Base-by-base conservation (phyloP, 805 yeast genomes). In the Lachancea mirantina region DNA sequence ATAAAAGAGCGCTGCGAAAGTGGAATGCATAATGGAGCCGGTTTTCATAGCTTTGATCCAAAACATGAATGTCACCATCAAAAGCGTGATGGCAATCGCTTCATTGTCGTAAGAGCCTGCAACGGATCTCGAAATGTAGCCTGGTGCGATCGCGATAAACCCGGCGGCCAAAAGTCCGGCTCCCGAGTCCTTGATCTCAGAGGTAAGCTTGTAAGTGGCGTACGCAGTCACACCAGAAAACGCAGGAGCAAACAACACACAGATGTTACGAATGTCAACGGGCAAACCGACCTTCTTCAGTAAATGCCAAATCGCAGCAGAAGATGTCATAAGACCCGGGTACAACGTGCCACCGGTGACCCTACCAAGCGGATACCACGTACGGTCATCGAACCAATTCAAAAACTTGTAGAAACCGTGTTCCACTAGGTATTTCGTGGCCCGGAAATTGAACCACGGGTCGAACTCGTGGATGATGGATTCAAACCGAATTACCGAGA, bases 51-150 rank as follows among this genome's bases (percentile, higher is more conserved):
- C 80, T 64, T 87, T 88, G 61, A 92, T 81, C 99, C 99, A 92
- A 39, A 85, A 71, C 68, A 76, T 88, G 59, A 94, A 92, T 5
- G 98, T 84, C 21, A 88, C 82, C 96, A 94, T 85, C 46, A 92
- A 70, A 49, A 92, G 67, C 8, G 96, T 88, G 58, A 92, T 92
- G 28, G 98, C 96, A 61, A 92, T 92, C 32, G 98, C 98, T 65
- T 92, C 99, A 60, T 92, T 92, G 68, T 94, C 99, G 56, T 92
- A 92, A 10, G 96, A 84, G 20, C 99, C 99, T 9, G 98, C 98
- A 34, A 92, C 99, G 2, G 96, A 88, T 59, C 99, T 76, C 31
- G 96, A 87, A 48, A 92, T 94, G 60, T 92, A 94, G 37, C 98
- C 99, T 5, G 98, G 98, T 1, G 96, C 96, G 63, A 92, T 88